Evolutionary conservation across 345 rosid species (phyloP), one percentile per base, ranked within the genome.

Genomic region (Clausena lansium): DNA sequence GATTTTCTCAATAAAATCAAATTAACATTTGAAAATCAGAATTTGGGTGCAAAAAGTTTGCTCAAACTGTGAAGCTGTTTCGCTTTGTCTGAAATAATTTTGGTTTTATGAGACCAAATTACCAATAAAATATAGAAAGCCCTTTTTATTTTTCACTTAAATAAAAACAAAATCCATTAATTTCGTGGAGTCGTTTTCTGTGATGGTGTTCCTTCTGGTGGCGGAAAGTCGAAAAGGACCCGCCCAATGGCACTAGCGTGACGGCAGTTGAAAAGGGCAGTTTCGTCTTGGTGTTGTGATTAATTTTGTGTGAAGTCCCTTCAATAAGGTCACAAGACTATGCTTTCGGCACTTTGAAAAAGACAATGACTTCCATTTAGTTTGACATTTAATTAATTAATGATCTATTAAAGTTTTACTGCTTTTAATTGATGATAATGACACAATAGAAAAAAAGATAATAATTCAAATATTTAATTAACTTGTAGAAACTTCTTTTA

Each of bases 151-250:
- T 5, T 5, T 24, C 30, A 7, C 2, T n/a, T 30, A 19, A 20
- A 32, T n/a, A 32, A 4, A 54, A 20, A 71, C 20, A 54, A 33
- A 47, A 9, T 24, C 25, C 58, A 27, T 35, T 55, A 55, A 55
- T 11, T 5, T 55, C 62, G 50, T n/a, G 30, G 75, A 32, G 64
- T 9, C 47, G 11, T 6, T 22, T 33, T 55, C 24, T 2, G 38
- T 52, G 70, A 10, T 11, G 59, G 17, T 24, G 14, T 13, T 7
- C 45, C 45, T 35, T 74, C 70, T 15, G 10, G 25, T 74, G 58
- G 59, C 22, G 69, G 41, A 45, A 61, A 74, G 77, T 45, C 69
- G 77, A 74, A 45, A 74, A 74, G 28, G 77, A 74, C 69, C 75
- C 9, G 41, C 6, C 19, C 41, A 45, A 19, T 62, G 28, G 14